These are phyloP conservation scores for Blastobotrys chiropterorum DNA, from an alignment of 805 yeast genomes.

Conservation along the genomic window DNA sequence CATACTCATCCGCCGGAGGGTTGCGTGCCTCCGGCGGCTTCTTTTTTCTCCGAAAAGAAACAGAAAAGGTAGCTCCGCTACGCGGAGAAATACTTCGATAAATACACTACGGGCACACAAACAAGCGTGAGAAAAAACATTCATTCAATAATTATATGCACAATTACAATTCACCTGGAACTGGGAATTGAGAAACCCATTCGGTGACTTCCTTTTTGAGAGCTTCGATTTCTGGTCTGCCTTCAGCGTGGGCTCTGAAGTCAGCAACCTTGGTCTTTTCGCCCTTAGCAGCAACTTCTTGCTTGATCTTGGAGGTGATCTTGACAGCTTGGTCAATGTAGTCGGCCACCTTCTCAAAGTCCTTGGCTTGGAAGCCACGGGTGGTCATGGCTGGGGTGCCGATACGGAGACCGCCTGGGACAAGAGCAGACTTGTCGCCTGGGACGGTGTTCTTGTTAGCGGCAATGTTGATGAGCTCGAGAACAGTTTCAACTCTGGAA, in stretches of 20 bases:
- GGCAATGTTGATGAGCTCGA: constrained; percentile 88
- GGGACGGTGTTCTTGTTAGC: constrained; percentile 95
- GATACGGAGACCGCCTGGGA: constrained; percentile 93
- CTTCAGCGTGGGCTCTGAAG: constrained; percentile 66
- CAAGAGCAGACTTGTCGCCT: constrained; percentile 91
- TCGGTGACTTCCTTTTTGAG: constrained; percentile 60
- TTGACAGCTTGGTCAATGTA: constrained; percentile 76
- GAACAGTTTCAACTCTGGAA: constrained; percentile 87
- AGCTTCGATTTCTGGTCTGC: constrained; percentile 51
- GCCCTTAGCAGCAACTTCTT: constrained; percentile 59
- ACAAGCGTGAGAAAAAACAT: not conserved
- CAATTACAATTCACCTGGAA: constrained; percentile 59
- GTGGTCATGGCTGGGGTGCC: constrained; percentile 99
- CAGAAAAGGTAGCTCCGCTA: too few relatives aligned
- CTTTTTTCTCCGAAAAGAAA: too few relatives aligned
- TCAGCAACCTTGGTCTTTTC: constrained; percentile 49
- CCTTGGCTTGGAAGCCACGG: constrained; percentile 77
- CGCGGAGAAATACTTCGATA: not conserved
- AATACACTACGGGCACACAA: not conserved
- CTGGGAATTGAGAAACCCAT: constrained; percentile 76
- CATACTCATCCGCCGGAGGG: too few relatives aligned
- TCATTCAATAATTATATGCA: not conserved
- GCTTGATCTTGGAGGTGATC: constrained; percentile 57
- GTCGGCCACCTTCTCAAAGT: constrained; percentile 72
- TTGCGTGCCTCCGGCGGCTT: too few relatives aligned